Conservation (phyloP, 306 rosid genomes). For the Vigna angularis region DNA sequence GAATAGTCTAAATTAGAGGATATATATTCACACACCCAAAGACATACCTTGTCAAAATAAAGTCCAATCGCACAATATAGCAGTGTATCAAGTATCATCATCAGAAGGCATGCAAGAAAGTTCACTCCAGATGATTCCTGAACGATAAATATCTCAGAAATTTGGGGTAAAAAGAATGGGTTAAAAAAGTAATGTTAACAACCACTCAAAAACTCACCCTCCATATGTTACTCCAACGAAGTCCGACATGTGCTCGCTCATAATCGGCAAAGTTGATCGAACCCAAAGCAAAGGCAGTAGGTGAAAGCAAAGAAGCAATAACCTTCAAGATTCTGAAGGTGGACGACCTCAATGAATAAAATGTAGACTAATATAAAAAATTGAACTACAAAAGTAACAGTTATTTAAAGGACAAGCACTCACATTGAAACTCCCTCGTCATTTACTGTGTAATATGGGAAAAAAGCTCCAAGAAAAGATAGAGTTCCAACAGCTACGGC, state of each 20-base stretch:
- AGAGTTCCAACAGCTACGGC: conserved; percentile 99
- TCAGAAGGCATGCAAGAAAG: conserved; percentile 80
- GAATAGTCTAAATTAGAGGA: conserved; percentile 20
- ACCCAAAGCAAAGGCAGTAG: conserved; percentile 94
- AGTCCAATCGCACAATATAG: conserved; percentile 88
- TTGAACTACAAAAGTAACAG: conserved; percentile 18
- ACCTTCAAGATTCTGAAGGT: conserved; percentile 78
- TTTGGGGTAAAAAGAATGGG: conserved; percentile 12
- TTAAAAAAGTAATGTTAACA: conserved; percentile 22
- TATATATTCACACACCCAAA: conserved; percentile 27
- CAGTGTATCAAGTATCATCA: conserved; percentile 86
- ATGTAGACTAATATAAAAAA: conserved; percentile 33
- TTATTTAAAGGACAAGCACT: conserved; percentile 49
- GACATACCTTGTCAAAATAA: conserved; percentile 88
- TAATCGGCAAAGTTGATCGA: conserved; percentile 95
- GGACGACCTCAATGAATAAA: conserved; percentile 44
- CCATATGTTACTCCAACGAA: conserved; percentile 98
- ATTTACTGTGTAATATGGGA: conserved; percentile 88
- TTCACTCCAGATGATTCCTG: conserved; percentile 97
- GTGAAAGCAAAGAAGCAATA: conserved; percentile 89
- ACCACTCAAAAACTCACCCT: conserved; percentile 52
- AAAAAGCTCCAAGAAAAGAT: conserved; percentile 84
- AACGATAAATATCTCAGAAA: conserved; percentile 44
- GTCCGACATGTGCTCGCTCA: conserved; percentile 99
- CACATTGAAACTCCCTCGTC: conserved; percentile 83